Percentiles rank a stretch among this genome's conserved stretches.
phyloP scores from a whole-genome alignment of 371 early-diverging fungal species.

The Actinomucor elegans region DNA sequence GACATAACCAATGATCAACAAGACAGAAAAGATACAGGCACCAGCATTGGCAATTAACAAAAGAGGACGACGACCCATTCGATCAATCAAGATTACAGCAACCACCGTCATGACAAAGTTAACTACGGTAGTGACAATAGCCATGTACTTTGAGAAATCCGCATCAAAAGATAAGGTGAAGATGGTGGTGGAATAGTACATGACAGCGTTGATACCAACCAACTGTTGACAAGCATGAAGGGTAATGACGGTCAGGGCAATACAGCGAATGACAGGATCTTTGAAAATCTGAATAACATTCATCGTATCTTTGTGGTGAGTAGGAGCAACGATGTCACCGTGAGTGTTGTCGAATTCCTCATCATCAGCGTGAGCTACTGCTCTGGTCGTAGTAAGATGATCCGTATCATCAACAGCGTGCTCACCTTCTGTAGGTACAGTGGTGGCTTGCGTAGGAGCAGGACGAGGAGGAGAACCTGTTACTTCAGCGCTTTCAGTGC shows the following conservation, averaged over 20 bases:
- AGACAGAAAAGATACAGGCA: constrained; percentile 53
- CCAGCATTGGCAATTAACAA: constrained; percentile 64
- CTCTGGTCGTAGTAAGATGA: too few species aligned
- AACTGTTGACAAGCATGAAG: constrained; percentile 73
- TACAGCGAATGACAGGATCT: constrained; percentile 49
- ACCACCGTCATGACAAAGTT: constrained; percentile 59
- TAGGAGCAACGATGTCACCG: not conserved
- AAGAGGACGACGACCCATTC: constrained; percentile 39
- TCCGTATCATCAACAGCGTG: too few species aligned
- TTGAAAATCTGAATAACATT: constrained; percentile 39
- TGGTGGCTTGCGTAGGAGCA: too few species aligned
- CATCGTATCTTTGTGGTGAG: constrained; percentile 9
- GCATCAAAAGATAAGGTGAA: constrained; percentile 44
- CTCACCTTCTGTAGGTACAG: not conserved
- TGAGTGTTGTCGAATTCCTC: not conserved
- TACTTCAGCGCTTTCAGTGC: not conserved
- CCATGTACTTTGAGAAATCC: constrained; percentile 57
- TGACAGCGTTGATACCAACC: constrained; percentile 84
- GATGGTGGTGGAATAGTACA: constrained; percentile 78
- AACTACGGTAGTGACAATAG: constrained; percentile 58
- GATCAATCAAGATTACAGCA: constrained; percentile 50
- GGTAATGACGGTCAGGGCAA: constrained; percentile 50
- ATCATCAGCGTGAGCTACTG: not conserved
- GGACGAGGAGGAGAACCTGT: not conserved
- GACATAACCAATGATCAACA: constrained; percentile 60